Base-by-base conservation (phyloP, 345 rosid species). In the Crucihimalaya himalaica region DNA sequence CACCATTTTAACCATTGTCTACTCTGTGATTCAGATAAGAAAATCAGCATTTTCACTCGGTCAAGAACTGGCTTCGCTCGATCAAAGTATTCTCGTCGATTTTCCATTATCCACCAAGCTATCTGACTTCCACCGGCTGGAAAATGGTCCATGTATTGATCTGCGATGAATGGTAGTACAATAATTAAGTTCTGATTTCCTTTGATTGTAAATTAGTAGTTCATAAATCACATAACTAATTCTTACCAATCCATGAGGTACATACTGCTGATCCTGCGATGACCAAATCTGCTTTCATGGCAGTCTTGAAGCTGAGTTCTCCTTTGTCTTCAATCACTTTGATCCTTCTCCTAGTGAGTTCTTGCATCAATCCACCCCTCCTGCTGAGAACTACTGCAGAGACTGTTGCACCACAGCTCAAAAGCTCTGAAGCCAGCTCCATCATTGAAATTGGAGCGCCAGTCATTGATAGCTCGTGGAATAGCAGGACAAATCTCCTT, bases 21-120 rank as follows among this genome's bases (percentile, higher is more conserved):
- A 55, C 88, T 81, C 83, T 94, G 98, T 21, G 79, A 75, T 68
- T 94, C 97, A 20, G 98, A 88, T 71, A 94, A 83, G 79, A 91
- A 94, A 21, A 89, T 39, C 35, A 91, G 75, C 88, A 88, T 82
- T 77, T 91, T 91, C 78, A 94, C 98, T 74, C 88, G 78, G 80
- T 89, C 60, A 64, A 94, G 88, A 15, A 88, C 87, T 53, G 81
- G 79, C 77, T 88, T 91, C 37, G 95, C 76, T 63, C 98, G 89
- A 63, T 91, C 88, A 78, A 94, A 94, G 84, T 91, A 94, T 70
- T 94, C 97, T 70, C 85, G 72, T 72, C 96, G 87, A 74, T 94
- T 94, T 81, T 91, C 97, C 98, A 94, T 91, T 71, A 94, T 89
- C 98, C 98, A 94, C 98, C 92, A 94, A 67, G 86, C 90, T 70